Conservation (phyloP, 768 basidiomycete species). For the Macrocybe gigantea region DNA sequence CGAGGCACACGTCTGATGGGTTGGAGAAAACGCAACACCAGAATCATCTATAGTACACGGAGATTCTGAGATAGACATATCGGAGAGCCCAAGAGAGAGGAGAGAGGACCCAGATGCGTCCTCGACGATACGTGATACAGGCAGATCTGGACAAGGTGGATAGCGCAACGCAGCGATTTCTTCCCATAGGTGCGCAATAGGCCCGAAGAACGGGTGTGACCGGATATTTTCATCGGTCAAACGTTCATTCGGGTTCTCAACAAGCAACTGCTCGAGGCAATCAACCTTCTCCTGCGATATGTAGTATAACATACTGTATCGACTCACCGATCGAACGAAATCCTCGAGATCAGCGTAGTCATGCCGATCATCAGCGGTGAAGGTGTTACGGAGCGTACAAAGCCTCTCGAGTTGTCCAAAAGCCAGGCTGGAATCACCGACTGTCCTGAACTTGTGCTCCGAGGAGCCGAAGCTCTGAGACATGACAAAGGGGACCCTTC, state of each 20-base stretch:
- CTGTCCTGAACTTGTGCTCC: conserved; percentile 5
- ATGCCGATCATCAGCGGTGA: background rate
- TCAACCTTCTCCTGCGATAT: background rate
- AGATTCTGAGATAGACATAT: background rate
- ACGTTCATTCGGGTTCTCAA: conserved; percentile 16
- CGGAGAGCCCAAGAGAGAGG: background rate
- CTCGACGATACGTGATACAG: conserved; percentile 7
- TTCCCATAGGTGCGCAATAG: conserved; percentile 20
- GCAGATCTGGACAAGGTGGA: conserved; percentile 22
- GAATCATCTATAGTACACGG: too few species aligned
- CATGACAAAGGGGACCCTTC: conserved; percentile 14
- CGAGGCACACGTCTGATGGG: too few species aligned
- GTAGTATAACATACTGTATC: background rate
- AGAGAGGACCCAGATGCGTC: conserved; percentile 2
- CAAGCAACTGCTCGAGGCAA: conserved; percentile 17
- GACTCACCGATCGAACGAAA: conserved; percentile 20
- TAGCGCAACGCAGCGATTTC: conserved; percentile 23
- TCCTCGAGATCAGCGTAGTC: conserved; percentile 9
- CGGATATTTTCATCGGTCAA: conserved; percentile 20
- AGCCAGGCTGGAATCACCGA: conserved; percentile 15
- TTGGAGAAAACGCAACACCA: too few species aligned
- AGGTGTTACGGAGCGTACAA: background rate
- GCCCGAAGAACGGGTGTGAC: conserved; percentile 21
- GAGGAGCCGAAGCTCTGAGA: background rate
- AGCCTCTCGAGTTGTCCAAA: conserved; percentile 17